phyloP scores from a whole-genome alignment of 2,329 filamentous ascomycete species.

The Thielaviopsis musarum region DNA sequence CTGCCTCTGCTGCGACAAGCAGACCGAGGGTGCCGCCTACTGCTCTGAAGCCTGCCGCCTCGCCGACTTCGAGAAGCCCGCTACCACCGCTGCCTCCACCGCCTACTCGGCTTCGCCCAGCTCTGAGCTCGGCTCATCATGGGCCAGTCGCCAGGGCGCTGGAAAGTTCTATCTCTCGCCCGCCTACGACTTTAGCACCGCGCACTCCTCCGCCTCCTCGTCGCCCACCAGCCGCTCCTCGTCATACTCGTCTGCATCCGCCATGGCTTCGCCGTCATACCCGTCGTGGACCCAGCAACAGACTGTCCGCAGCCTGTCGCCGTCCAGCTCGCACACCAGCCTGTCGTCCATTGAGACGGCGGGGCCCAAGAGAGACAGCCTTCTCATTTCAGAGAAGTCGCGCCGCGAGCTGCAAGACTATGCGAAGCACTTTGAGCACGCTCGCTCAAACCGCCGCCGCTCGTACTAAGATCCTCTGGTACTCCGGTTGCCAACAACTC shows the following conservation, averaged over 20 bases:
- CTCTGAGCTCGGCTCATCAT: slow-evolving; percentile 10
- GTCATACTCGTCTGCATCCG: slow-evolving; percentile 20
- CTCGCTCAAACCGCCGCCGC: slow-evolving; percentile 42
- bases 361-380: slow-evolving; percentile 29
- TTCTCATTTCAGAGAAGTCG: slow-evolving; percentile 55
- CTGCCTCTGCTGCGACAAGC: slow-evolving; percentile 82
- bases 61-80: slow-evolving; percentile 59
- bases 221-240: slow-evolving; percentile 34
- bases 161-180: slow-evolving; percentile 52
- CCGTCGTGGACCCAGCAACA: slow-evolving; percentile 18
- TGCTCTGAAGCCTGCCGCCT: slow-evolving; percentile 86
- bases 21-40: slow-evolving; percentile 61
- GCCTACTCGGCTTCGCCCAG: slow-evolving; percentile 17
- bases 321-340: slow-evolving; percentile 71
- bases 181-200: slow-evolving; percentile 56
- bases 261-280: slow-evolving; percentile 14
- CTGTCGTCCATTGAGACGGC: slow-evolving; percentile 61
- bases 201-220: slow-evolving; percentile 21
- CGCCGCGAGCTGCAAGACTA: slow-evolving; percentile 71
- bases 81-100: slow-evolving; percentile 5
- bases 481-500: no score
- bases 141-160: neutral
- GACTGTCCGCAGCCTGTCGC: slow-evolving; percentile 29
- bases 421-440: slow-evolving; percentile 75
- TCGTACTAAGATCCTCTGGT: slow-evolving; percentile 30